Conservation (phyloP, 306 rosid genomes). For the Prunus mume region DNA sequence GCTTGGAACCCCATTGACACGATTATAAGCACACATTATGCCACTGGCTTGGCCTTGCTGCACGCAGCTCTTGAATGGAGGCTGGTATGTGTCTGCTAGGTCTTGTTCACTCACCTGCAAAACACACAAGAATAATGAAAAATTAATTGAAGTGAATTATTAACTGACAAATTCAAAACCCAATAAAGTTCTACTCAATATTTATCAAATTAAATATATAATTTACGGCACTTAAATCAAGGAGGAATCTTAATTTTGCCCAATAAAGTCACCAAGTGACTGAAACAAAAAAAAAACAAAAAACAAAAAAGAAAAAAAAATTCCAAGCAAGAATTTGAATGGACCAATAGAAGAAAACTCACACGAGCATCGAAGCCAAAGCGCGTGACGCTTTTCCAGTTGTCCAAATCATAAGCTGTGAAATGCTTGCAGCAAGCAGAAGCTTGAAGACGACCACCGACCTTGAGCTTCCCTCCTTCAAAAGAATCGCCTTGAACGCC, state of each 20-base stretch:
- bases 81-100: slow-evolving; percentile 82
- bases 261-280: background rate
- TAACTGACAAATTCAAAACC: background rate
- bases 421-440: slow-evolving; percentile 98
- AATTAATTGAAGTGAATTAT: background rate
- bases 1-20: slow-evolving; percentile 82
- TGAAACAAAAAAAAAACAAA: background rate
- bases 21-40: slow-evolving; percentile 90
- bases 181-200: background rate
- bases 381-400: slow-evolving; percentile 69
- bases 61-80: slow-evolving; percentile 80
- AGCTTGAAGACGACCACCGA: slow-evolving; percentile 54
- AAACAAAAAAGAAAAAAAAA: background rate
- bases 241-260: background rate
- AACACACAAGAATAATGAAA: background rate
- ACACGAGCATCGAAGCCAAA: slow-evolving; percentile 73
- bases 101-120: slow-evolving; percentile 75
- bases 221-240: slow-evolving; percentile 1
- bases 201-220: background rate
- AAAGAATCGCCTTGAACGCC: slow-evolving; percentile 83
- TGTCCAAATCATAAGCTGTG: slow-evolving; percentile 91
- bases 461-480: slow-evolving; percentile 40
- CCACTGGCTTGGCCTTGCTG: slow-evolving; percentile 74
- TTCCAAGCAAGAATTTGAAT: background rate
- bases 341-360: slow-evolving; percentile 1